Percentiles rank a stretch among this genome's conserved stretches.
Conservation (phyloP, 23 red algal genomes). For the Agarophyton chilense region DNA sequence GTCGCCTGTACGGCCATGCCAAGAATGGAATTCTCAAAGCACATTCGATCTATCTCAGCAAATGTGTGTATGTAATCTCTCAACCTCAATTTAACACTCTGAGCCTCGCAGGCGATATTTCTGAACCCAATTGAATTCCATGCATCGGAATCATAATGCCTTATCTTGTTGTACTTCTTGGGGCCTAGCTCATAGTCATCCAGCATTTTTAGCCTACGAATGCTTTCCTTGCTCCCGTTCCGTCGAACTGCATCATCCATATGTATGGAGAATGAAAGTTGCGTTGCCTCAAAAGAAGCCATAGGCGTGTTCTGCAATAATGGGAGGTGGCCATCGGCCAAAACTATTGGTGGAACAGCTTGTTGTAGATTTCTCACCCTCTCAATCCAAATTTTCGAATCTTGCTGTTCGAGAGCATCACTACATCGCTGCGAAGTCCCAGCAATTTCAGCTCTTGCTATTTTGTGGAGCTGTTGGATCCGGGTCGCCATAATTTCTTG, state of each 20-base stretch:
- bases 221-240: slow-evolving; percentile 55
- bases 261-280: slow-evolving; percentile 37
- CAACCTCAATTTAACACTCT: slow-evolving; percentile 25
- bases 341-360: slow-evolving; percentile 3
- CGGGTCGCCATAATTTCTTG: slow-evolving; percentile 50
- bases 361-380: slow-evolving; percentile 49
- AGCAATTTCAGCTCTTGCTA: slow-evolving; percentile 58
- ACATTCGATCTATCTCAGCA: slow-evolving; percentile 59
- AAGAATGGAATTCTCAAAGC: slow-evolving; percentile 47
- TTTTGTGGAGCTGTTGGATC: slow-evolving; percentile 43
- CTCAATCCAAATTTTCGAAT: slow-evolving; percentile 68
- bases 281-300: slow-evolving; percentile 38
- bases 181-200: slow-evolving; percentile 67
- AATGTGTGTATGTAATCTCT: slow-evolving; percentile 59
- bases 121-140: slow-evolving; percentile 80
- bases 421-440: slow-evolving; percentile 49
- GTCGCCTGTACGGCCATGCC: slow-evolving; percentile 59
- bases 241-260: slow-evolving; percentile 56
- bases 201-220: slow-evolving; percentile 55
- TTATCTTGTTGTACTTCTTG: slow-evolving; percentile 65
- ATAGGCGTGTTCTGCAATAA: slow-evolving; percentile 26
- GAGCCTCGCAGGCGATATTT: slow-evolving; percentile 53
- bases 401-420: slow-evolving; percentile 51
- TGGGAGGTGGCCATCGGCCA: slow-evolving; percentile 70
- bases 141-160: slow-evolving; percentile 54